Evolutionary conservation across 2,329 filamentous ascomycete species (phyloP), one percentile per base, ranked within the genome.

Genomic region (Beauveria rudraprayagi): DNA sequence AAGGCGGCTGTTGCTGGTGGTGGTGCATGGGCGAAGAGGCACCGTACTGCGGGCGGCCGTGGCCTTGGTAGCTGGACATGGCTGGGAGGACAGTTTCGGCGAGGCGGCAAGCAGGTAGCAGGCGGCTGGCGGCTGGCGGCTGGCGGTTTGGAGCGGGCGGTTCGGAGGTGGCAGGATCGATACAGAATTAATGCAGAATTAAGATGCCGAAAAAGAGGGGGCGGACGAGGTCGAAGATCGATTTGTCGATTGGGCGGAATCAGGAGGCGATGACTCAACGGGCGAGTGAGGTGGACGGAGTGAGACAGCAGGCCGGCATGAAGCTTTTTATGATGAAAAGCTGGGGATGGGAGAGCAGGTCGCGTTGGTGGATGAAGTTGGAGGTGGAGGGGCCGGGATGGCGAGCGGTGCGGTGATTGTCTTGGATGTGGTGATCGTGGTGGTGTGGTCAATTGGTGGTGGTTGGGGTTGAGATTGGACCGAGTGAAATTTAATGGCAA

Each of bases 21-120:
- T 48, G 47, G 26, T 48, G 59, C 52, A 60, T 30, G 4, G 58
- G 58, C 41, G 58, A 50, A 41, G 43, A 44, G 30, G 50, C 50
- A 30, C 58, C 50, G 30, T 60, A 60, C 58, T 54, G 58, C 19
- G 50, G 58, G 28, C 58, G 58, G 41, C 59, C 59, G 44, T 61
- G 41, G 10, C 52, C 52, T 46, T 51, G 46, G 43, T 61, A 56
- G 26, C 34, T 61, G 37, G 57, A 60, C 58, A 61, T 61, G 19
- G 51, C 44, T 52, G 51, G 43, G 22, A 37, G 5, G 34, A 28
- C 14, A 7, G 34, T 11, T 30, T 54, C 51, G 50, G 58, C 19
- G 50, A 47, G 26, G 30, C 44, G 58, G 54, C 41, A 37, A 5
- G 43, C 19, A 30, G 17, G 40, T 41, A 17, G 7, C 53, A 56